A percentile compares a stretch with the other conserved stretches of the same genome.
These are phyloP conservation scores for Ustilago hordei DNA, from an alignment of 1,284 basidiomycete species.

Conservation along the genomic window DNA sequence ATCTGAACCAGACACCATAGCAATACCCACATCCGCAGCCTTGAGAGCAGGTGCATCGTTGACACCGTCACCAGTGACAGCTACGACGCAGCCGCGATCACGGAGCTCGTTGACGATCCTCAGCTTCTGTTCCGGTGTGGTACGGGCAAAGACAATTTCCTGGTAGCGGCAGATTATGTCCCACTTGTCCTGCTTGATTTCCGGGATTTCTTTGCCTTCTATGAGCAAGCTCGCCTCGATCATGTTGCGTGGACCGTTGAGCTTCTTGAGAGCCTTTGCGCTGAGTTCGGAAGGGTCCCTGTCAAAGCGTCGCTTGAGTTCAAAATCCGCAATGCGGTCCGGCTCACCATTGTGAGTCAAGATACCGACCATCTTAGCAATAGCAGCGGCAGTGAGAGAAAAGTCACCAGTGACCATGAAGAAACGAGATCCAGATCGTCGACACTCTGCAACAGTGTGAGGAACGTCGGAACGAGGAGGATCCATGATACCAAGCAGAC, in stretches of 20 bases:
- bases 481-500: slow-evolving; percentile 77
- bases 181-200: slow-evolving; percentile 69
- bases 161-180: slow-evolving; percentile 74
- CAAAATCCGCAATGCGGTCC: slow-evolving; percentile 70
- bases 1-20: slow-evolving; percentile 72
- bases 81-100: slow-evolving; percentile 73
- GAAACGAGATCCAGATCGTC: slow-evolving; percentile 77
- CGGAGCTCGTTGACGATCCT: slow-evolving; percentile 78
- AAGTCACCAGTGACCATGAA: slow-evolving; percentile 80
- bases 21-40: slow-evolving; percentile 72
- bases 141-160: slow-evolving; percentile 80
- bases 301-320: slow-evolving; percentile 26
- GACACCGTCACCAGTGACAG: slow-evolving; percentile 78
- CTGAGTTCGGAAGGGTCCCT: slow-evolving; percentile 39
- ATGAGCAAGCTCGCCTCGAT: slow-evolving; percentile 44
- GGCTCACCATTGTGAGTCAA: slow-evolving; percentile 71
- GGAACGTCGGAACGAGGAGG: slow-evolving; percentile 76
- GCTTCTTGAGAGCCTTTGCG: slow-evolving; percentile 42
- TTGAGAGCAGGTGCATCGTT: slow-evolving; percentile 76
- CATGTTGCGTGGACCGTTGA: slow-evolving; percentile 35
- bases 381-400: slow-evolving; percentile 74
- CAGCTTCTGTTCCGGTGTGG: slow-evolving; percentile 78
- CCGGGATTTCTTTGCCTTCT: slow-evolving; percentile 42
- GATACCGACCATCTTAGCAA: slow-evolving; percentile 76
- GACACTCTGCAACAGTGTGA: slow-evolving; percentile 73